Conservation (phyloP, 83 land plant genomes). For the Isoetes engelmannii region DNA sequence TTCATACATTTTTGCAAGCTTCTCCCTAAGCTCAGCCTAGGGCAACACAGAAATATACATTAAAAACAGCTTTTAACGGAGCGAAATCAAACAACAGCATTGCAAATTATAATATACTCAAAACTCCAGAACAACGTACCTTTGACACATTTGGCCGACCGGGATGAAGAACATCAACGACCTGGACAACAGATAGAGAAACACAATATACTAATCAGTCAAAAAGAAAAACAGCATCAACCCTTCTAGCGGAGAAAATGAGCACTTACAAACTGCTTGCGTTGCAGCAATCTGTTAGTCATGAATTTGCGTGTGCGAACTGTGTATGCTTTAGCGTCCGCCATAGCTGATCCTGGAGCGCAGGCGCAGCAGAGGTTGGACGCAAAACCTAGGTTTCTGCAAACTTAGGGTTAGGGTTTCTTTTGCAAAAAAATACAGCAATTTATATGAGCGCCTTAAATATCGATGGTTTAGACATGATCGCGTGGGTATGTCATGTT, state of each 20-base stretch:
- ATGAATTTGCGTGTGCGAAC: conserved; percentile 53
- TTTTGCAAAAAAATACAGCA: no score
- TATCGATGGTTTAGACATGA: no score
- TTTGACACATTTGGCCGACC: conserved; percentile 31
- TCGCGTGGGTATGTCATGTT: no score
- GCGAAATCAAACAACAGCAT: not conserved
- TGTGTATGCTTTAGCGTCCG: conserved; percentile 50
- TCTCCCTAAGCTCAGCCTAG: conserved; percentile 49
- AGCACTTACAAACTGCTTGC: conserved; percentile 52
- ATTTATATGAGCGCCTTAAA: no score
- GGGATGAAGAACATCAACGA: conserved; percentile 31
- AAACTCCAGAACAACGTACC: conserved; percentile 7
- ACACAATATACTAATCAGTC: not conserved
- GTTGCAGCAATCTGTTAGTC: conserved; percentile 51
- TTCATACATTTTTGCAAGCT: conserved; percentile 43
- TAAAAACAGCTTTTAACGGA: not conserved
- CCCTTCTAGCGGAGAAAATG: not conserved
- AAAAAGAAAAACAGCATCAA: not conserved
- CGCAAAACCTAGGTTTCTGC: no score
- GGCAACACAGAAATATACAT: conserved; percentile 1
- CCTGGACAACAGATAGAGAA: conserved; percentile 8
- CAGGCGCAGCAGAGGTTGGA: not conserved
- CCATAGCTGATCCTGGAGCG: conserved; percentile 28
- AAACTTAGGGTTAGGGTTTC: no score
- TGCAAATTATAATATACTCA: not conserved